phyloP scores from a whole-genome alignment of 805 yeast species.

The Metschnikowia kunwiensis region DNA sequence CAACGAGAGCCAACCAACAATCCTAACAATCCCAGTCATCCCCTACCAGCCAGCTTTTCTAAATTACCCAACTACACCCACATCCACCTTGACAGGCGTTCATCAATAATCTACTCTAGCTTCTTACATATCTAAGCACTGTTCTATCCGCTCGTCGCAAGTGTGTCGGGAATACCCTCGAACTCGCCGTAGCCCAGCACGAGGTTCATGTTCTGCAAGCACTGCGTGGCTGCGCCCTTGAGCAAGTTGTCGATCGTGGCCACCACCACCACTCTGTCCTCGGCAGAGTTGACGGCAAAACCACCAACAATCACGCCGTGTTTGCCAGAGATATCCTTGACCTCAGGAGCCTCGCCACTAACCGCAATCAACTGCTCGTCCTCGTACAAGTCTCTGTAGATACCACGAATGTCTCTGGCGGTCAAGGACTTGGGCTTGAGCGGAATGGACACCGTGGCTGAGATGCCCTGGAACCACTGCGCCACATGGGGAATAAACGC shows the following conservation, averaged over 20 bases:
- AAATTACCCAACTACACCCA: no score
- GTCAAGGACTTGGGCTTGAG: slow-evolving; percentile 62
- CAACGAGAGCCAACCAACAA: no score
- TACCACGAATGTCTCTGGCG: slow-evolving; percentile 75
- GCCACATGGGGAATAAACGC: slow-evolving; percentile 98
- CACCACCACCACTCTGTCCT: slow-evolving; percentile 87
- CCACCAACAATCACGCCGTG: slow-evolving; percentile 97
- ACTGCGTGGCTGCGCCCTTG: slow-evolving; percentile 99
- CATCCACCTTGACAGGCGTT: no score
- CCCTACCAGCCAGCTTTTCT: no score
- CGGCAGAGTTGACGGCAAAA: slow-evolving; percentile 84
- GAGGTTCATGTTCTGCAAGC: slow-evolving; percentile 92
- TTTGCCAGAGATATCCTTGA: slow-evolving; percentile 85
- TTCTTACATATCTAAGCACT: no score
- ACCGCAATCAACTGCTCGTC: slow-evolving; percentile 83
- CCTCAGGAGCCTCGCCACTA: slow-evolving; percentile 90
- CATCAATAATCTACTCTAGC: no score
- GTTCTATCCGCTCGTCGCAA: slow-evolving; percentile 13
- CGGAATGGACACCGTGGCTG: slow-evolving; percentile 89
- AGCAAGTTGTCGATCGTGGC: slow-evolving; percentile 94
- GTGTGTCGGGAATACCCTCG: slow-evolving; percentile 79
- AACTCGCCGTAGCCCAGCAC: slow-evolving; percentile 88
- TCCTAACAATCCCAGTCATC: no score
- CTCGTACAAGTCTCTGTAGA: slow-evolving; percentile 84
- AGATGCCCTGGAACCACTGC: slow-evolving; percentile 98